Percentiles rank a stretch among this genome's conserved stretches.
These are phyloP conservation scores for Emmonsiellopsis sp. DNA, from an alignment of 2,329 filamentous ascomycete genomes.

Conservation along the genomic window DNA sequence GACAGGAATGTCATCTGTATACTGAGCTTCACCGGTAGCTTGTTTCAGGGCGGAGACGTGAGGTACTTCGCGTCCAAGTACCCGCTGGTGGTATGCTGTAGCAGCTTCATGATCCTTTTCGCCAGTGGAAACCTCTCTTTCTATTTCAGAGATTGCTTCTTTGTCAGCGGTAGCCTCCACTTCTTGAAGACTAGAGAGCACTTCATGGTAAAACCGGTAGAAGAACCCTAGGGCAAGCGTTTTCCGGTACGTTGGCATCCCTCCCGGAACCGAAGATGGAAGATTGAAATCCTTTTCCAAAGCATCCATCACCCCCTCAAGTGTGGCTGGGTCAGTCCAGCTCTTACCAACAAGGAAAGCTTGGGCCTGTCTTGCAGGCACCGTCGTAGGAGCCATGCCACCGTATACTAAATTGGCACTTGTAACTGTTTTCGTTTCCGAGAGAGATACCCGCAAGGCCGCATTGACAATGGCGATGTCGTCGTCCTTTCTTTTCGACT, in stretches of 20 bases:
- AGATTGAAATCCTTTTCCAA: constrained; percentile 86
- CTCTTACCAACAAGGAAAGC: constrained; percentile 67
- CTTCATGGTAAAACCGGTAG: constrained; percentile 92
- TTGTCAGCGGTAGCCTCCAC: constrained; percentile 51
- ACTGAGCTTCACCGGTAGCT: constrained; percentile 86
- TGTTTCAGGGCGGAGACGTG: constrained; percentile 92
- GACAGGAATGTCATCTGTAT: constrained; percentile 87
- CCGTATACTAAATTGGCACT: constrained; percentile 80
- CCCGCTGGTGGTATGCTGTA: constrained; percentile 67
- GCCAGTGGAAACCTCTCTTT: constrained; percentile 72
- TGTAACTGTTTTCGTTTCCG: constrained; percentile 59
- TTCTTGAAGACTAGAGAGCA: constrained; percentile 50
- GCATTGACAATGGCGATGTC: constrained; percentile 97
- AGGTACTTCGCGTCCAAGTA: constrained; percentile 75
- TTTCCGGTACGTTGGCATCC: constrained; percentile 94
- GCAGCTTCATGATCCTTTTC: constrained; percentile 68
- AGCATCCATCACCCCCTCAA: constrained; percentile 83
- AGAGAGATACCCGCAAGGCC: constrained; percentile 66
- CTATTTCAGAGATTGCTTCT: constrained; percentile 74
- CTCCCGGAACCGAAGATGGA: constrained; percentile 81
- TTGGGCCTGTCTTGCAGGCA: constrained; percentile 72
- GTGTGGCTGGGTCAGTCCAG: constrained; percentile 69
- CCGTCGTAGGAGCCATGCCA: constrained; percentile 87
- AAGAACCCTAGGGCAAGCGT: constrained; percentile 88
- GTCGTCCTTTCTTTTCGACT: constrained; percentile 93